A percentile compares a stretch with the other conserved stretches of the same genome.
Conservation (phyloP, 2,329 filamentous ascomycete genomes). For the Talaromyces sp. region DNA sequence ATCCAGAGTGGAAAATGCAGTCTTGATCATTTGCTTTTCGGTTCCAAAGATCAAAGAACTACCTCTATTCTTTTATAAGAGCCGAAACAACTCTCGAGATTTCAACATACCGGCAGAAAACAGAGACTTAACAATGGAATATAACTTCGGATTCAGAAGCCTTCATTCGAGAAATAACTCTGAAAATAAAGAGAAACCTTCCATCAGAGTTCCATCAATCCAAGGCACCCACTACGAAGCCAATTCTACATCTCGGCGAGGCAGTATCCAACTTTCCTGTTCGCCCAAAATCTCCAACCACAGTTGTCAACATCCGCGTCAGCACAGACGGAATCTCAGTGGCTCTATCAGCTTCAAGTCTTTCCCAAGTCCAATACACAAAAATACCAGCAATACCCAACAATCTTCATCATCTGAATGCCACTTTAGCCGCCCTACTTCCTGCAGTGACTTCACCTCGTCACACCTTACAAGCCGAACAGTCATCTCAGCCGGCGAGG, state of each 20-base stretch:
- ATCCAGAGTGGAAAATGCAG: constrained; percentile 8
- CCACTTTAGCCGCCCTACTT: not conserved
- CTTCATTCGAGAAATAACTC: not conserved
- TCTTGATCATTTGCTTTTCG: constrained; percentile 11
- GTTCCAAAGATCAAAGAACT: constrained; percentile 10
- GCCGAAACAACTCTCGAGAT: not conserved
- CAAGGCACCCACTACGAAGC: not conserved
- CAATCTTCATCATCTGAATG: not conserved
- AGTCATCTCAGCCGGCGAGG: constrained; percentile 9
- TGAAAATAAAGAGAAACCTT: not conserved
- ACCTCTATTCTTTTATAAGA: not conserved
- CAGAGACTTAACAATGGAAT: not conserved
- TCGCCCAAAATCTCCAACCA: not conserved
- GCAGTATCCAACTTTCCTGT: not conserved
- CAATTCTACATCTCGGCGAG: not conserved
- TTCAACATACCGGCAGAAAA: not conserved
- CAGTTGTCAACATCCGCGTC: not conserved
- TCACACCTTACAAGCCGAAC: constrained; percentile 1
- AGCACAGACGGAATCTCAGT: not conserved
- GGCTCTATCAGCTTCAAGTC: constrained; percentile 2
- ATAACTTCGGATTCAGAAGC: not conserved
- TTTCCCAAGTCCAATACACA: not conserved
- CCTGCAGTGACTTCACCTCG: constrained; percentile 1
- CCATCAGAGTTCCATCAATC: not conserved
- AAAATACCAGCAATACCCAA: not conserved